These are phyloP conservation scores for Sarcocystis neurona DNA, from an alignment of 169 alveolate genomes.

Conservation along the genomic window DNA sequence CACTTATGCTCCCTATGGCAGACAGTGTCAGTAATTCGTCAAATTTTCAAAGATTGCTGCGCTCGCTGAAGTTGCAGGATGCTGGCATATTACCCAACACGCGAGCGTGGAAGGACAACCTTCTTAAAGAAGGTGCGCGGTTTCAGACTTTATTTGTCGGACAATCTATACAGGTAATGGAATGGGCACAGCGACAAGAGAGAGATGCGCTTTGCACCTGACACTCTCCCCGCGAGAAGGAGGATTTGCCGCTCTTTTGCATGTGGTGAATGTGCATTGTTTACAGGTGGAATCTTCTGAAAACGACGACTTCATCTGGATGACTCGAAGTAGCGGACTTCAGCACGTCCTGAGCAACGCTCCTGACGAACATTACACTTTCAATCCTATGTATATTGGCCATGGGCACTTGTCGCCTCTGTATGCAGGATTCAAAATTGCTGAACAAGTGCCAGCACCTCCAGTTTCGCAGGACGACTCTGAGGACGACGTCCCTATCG, in stretches of 20 bases:
- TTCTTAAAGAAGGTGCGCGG: constrained; percentile 38
- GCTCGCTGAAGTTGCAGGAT: constrained; percentile 28
- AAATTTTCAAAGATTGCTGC: constrained; percentile 13
- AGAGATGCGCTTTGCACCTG: not conserved
- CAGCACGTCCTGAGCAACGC: constrained; percentile 23
- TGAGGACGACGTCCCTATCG: too few relatives aligned
- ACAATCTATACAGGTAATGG: constrained; percentile 36
- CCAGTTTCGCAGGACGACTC: too few relatives aligned
- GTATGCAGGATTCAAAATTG: too few relatives aligned
- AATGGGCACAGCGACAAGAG: not conserved
- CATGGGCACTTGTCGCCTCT: too few relatives aligned
- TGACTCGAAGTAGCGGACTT: constrained; percentile 54
- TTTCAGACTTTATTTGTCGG: constrained; percentile 44
- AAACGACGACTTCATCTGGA: constrained; percentile 1
- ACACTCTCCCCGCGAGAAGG: not conserved
- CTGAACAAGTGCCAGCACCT: too few relatives aligned
- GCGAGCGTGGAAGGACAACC: constrained; percentile 31
- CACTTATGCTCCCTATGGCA: not conserved
- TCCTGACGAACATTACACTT: constrained; percentile 35
- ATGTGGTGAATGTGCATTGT: not conserved
- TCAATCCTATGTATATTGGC: not conserved
- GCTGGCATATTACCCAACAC: constrained; percentile 7
- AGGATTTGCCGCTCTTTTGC: not conserved
- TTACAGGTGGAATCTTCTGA: constrained; percentile 35
- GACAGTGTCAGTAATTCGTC: not conserved